Conservation (phyloP, 768 basidiomycete species). For the Phylloporus arenicola region DNA sequence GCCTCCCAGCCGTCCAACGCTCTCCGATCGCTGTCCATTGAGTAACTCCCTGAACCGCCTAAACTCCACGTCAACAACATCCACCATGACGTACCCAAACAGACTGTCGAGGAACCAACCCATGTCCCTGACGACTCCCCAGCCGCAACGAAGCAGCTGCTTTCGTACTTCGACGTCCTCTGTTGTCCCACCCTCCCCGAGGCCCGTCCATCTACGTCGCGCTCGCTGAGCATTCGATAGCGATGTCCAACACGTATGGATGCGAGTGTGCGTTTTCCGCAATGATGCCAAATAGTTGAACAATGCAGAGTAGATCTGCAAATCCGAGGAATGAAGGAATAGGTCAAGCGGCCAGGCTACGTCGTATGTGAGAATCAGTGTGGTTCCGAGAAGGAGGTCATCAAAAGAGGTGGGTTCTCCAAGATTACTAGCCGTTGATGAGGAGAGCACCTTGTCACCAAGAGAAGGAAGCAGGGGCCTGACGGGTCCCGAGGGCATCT, state of each 20-base stretch:
- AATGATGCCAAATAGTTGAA: slow-evolving; percentile 82
- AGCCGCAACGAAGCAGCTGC: slow-evolving; percentile 67
- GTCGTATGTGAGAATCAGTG: slow-evolving; percentile 61
- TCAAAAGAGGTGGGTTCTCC: slow-evolving; percentile 53
- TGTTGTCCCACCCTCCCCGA: slow-evolving; percentile 77
- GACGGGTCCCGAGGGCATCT: slow-evolving; percentile 74
- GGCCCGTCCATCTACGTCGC: slow-evolving; percentile 79
- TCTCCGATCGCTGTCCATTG: slow-evolving; percentile 23
- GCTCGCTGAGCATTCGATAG: slow-evolving; percentile 83
- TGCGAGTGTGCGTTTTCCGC: slow-evolving; percentile 75
- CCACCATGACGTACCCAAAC: slow-evolving; percentile 81
- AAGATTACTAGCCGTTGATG: slow-evolving; percentile 33
- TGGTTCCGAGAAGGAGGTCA: slow-evolving; percentile 75
- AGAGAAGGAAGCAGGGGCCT: slow-evolving; percentile 80
- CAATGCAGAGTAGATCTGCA: slow-evolving; percentile 67
- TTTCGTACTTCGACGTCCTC: slow-evolving; percentile 64
- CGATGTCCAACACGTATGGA: slow-evolving; percentile 79
- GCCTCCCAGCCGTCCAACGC: slow-evolving; percentile 9
- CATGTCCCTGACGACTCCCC: slow-evolving; percentile 87
- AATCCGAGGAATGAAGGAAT: slow-evolving; percentile 73
- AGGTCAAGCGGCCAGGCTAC: slow-evolving; percentile 88
- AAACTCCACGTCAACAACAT: slow-evolving; percentile 85
- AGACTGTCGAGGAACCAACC: slow-evolving; percentile 86
- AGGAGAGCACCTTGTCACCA: slow-evolving; percentile 36
- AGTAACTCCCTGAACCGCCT: slow-evolving; percentile 61